Evolutionary conservation across 345 rosid species (phyloP).

Genomic region (Cochlearia excelsa): DNA sequence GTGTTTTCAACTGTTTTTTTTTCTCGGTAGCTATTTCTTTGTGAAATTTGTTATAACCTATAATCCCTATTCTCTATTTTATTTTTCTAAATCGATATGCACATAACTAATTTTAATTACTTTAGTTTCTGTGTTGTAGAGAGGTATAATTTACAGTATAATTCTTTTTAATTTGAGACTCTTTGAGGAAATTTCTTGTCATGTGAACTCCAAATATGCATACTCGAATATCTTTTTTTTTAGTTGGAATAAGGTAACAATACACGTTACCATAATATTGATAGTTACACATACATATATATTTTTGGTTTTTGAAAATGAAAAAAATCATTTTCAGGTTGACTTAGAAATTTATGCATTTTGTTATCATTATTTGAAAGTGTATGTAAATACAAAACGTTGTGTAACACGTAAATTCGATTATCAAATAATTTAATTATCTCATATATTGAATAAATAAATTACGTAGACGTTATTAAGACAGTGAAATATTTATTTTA

Average conservation of each 20-base stretch:
- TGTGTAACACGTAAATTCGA: constrained; percentile 30
- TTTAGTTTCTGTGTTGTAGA: not conserved
- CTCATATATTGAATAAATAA: constrained; percentile 12
- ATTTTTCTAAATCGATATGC: not conserved
- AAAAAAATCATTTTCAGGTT: constrained; percentile 30
- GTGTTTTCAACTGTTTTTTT: constrained; percentile 29
- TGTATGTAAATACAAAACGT: constrained; percentile 33
- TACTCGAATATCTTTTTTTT: not conserved
- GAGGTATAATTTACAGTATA: too few relatives aligned
- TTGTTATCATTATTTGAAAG: constrained; percentile 15
- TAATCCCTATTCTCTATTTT: not conserved
- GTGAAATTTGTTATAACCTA: constrained; percentile 2
- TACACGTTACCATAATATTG: constrained; percentile 31
- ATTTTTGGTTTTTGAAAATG: not conserved
- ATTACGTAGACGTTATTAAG: constrained; percentile 34
- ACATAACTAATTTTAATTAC: not conserved
- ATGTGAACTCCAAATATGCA: constrained; percentile 20
- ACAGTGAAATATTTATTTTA: constrained; percentile 21
- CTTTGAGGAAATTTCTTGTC: not conserved
- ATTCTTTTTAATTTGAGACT: not conserved
- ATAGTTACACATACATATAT: constrained; percentile 3
- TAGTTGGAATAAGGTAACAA: constrained; percentile 9
- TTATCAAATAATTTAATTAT: constrained; percentile 7
- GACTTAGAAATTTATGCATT: constrained; percentile 25
- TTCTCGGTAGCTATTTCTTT: constrained; percentile 13